Base-by-base conservation (phyloP, 139 green algal genomes). In the Chlorella sorokiniana region DNA sequence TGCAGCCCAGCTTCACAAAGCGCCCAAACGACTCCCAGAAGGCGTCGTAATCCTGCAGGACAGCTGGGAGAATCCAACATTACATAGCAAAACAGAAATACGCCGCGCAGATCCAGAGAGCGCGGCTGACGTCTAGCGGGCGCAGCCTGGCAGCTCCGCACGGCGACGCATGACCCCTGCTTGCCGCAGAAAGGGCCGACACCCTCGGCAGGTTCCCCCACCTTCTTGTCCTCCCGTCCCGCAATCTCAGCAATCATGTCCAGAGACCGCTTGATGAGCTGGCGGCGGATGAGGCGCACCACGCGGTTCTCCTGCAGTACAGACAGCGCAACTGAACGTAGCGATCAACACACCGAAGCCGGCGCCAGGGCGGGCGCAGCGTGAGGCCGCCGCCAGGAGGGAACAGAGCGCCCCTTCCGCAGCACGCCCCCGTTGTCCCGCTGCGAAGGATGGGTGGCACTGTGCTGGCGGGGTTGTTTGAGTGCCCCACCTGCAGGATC, bases 21-120 rank as follows among this genome's bases (percentile, higher is more conserved):
- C 89, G 83, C 10, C 95, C 95, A 81, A 99, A 99, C 33, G 86
- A 81, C 75, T 98, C 93, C 91, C 93, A 99, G 88, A 99, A 98
- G 29, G 89, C 94, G 52, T 52, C 73, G 79, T 91, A 92, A 45
- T 91, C 81, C 35, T 52, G 51, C 73, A 3, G 71, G 41, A 38
- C 8, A 29, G 41, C n/a, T 45, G 68, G 14, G n/a, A 52, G n/a
- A 20, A 40, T 10, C n/a, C 8, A 41, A 4, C 62, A 69, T 18
- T 29, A 41, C 45, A 54, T 22, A 18, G 23, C 7, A 37, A 69
- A 23, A 3, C 14, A 65, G 59, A 29, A 25, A 3, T 37, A 29
- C 18, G 59, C 27, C 16, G 23, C 27, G 9, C 9, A 29, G 54
- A 29, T 63, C 20, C 27, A 1, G 59, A 3, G 59, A 37, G 18